Conservation (phyloP, 441 rosid genomes). For the Viola pubescens region DNA sequence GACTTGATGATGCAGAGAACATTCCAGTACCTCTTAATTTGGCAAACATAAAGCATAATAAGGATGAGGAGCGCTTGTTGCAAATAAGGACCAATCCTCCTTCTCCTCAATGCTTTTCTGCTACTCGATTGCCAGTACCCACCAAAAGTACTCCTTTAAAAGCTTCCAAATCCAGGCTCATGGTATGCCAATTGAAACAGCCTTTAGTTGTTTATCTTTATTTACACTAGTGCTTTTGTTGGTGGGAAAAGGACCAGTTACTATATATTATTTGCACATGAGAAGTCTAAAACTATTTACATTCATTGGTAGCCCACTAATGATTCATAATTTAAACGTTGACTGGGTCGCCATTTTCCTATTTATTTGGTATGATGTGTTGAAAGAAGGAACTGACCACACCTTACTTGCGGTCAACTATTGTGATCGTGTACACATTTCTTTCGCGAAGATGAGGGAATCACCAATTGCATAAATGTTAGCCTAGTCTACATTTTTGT, state of each 20-base stretch:
- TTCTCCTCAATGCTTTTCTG: constrained; percentile 95
- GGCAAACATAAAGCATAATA: constrained; percentile 39
- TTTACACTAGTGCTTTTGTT: background rate
- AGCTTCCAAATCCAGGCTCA: constrained; percentile 41
- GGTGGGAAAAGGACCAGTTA: no score
- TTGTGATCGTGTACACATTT: no score
- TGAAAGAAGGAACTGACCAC: no score
- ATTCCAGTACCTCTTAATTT: constrained; percentile 34
- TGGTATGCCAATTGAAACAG: constrained; percentile 35
- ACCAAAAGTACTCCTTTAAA: constrained; percentile 33
- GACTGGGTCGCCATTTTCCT: no score
- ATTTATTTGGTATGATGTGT: no score
- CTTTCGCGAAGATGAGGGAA: no score
- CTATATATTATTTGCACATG: background rate
- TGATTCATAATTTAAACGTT: no score
- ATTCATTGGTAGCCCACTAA: no score
- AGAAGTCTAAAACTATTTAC: background rate
- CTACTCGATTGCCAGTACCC: constrained; percentile 28
- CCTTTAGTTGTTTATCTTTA: background rate
- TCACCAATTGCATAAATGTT: no score
- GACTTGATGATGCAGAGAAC: constrained; percentile 38
- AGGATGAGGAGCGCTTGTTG: constrained; percentile 41
- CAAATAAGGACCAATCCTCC: constrained; percentile 78
- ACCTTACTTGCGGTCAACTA: no score
- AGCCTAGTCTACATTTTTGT: no score